Conservation (phyloP, 495 filamentous ascomycete genomes). For the Podospora comata region DNA sequence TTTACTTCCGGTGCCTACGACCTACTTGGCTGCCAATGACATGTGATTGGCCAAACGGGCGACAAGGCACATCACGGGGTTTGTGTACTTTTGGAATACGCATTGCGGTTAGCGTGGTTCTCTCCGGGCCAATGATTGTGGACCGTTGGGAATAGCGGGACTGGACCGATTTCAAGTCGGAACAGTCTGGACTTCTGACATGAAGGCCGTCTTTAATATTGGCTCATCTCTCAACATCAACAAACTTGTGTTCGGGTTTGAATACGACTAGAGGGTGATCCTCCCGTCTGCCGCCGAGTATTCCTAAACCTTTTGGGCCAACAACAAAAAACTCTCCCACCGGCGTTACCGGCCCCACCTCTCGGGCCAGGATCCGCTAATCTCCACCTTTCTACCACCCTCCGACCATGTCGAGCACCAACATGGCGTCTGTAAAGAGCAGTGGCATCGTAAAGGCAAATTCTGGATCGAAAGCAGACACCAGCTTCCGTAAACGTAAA, state of each 20-base stretch:
- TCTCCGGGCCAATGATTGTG: not conserved
- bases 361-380: not conserved
- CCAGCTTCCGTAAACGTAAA: conserved; percentile 28
- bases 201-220: not conserved
- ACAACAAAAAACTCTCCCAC: not conserved
- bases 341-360: not conserved
- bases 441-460: not conserved
- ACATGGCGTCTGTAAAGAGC: not conserved
- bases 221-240: not conserved
- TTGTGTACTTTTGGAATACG: conserved; percentile 15
- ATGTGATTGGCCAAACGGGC: not conserved
- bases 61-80: not conserved
- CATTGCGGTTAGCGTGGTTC: conserved; percentile 16
- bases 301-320: not conserved
- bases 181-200: not conserved
- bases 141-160: not conserved
- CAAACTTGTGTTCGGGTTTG: not conserved
- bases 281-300: too few relatives aligned
- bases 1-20: not conserved
- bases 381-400: not conserved
- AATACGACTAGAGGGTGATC: not conserved
- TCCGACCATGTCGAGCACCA: not conserved
- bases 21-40: not conserved
- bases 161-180: not conserved
- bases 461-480: not conserved